phyloP scores from a whole-genome alignment of 2,329 filamentous ascomycete genomes.

The Rutstroemia sp. region DNA sequence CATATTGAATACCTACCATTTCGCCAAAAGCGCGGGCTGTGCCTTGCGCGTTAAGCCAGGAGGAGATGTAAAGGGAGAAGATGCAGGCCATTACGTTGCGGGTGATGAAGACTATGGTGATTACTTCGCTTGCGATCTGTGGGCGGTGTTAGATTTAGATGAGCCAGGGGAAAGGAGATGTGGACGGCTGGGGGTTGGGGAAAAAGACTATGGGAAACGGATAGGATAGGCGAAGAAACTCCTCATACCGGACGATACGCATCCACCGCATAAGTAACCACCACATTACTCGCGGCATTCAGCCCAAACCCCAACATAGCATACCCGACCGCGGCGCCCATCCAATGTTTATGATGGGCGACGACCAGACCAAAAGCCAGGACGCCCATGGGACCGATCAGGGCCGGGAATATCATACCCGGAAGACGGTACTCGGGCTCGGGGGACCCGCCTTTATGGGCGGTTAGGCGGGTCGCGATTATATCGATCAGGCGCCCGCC shows the following conservation, averaged over 20 bases:
- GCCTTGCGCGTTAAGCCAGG: conserved; percentile 22
- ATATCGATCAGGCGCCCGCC: conserved; percentile 28
- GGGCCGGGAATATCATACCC: conserved; percentile 23
- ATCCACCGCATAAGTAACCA: conserved; percentile 28
- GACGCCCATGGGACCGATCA: conserved; percentile 26
- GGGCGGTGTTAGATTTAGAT: background rate
- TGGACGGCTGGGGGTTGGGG: background rate
- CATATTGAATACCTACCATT: conserved; percentile 19
- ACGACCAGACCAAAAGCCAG: conserved; percentile 26
- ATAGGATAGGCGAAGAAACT: too few species aligned
- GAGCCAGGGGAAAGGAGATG: background rate
- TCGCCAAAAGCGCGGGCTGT: conserved; percentile 24
- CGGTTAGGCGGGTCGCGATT: conserved; percentile 16
- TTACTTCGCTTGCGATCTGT: conserved; percentile 24
- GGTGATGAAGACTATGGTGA: conserved; percentile 30
- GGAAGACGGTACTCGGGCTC: conserved; percentile 24
- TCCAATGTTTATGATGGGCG: conserved; percentile 12
- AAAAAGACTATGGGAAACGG: background rate
- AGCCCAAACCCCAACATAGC: conserved; percentile 29
- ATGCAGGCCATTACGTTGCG: conserved; percentile 27
- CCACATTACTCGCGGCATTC: conserved; percentile 26
- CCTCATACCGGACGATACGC: conserved; percentile 13
- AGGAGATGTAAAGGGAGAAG: conserved; percentile 24
- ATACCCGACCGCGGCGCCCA: conserved; percentile 19
- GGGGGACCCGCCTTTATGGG: background rate